These are phyloP conservation scores for Nepenthes mirabilis DNA, from an alignment of 148 eudicot genomes.

Conservation along the genomic window DNA sequence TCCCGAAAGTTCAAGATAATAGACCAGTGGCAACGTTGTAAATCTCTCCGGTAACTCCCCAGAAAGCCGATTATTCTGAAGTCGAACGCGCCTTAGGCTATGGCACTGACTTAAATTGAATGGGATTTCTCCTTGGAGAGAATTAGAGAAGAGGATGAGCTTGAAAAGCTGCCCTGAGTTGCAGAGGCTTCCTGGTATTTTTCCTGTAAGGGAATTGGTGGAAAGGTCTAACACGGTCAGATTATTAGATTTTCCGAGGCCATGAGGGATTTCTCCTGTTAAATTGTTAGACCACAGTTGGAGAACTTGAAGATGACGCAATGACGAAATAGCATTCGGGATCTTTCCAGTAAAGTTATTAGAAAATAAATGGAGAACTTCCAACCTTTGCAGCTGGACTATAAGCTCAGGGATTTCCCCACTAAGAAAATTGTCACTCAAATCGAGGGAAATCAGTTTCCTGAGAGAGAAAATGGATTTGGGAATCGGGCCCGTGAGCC, in stretches of 20 bases:
- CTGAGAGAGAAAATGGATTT: constrained; percentile 22
- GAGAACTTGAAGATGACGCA: constrained; percentile 19
- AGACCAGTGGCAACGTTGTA: constrained; percentile 35
- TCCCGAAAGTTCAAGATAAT: constrained; percentile 55
- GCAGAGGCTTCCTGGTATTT: constrained; percentile 15
- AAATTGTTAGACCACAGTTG: constrained; percentile 31
- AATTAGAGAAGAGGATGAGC: constrained; percentile 76
- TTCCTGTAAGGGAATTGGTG: constrained; percentile 41
- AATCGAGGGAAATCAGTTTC: constrained; percentile 33
- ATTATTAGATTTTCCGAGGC: constrained; percentile 21
- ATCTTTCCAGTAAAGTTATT: constrained; percentile 61
- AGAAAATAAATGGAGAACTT: constrained; percentile 61
- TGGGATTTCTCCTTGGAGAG: constrained; percentile 49
- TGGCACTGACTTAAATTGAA: constrained; percentile 36
- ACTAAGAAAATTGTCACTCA: constrained; percentile 17
- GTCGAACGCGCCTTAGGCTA: constrained; percentile 46
- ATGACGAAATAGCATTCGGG: constrained; percentile 28
- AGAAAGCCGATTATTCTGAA: constrained; percentile 51
- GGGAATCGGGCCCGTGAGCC: constrained; percentile 53
- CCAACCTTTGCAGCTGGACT: constrained; percentile 24
- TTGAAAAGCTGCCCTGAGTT: constrained; percentile 33
- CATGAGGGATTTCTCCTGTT: constrained; percentile 40
- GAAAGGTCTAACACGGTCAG: constrained; percentile 43
- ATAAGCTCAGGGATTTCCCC: constrained; percentile 52
- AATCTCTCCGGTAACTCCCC: constrained; percentile 43